Conservation (phyloP, 306 rosid species). For the Pyrus bretschneideri region DNA sequence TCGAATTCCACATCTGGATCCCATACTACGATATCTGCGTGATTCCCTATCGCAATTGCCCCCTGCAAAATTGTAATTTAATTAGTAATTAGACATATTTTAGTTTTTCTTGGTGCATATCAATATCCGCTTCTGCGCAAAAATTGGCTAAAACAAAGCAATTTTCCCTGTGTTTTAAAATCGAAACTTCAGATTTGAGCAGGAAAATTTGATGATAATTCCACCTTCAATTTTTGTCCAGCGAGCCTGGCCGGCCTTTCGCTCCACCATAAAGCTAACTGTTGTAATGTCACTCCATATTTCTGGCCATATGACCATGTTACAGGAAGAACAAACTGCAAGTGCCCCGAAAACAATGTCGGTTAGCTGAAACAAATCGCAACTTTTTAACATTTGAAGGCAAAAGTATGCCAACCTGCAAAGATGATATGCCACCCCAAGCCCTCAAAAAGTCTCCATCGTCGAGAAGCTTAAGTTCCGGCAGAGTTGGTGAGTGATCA, state of each 20-base stretch:
- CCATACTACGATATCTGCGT: constrained; percentile 89
- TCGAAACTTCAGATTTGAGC: too few species aligned
- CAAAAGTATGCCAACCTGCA: constrained; percentile 52
- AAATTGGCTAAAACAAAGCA: not conserved
- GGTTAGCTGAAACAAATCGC: constrained; percentile 3
- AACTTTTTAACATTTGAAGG: not conserved
- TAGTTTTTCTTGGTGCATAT: not conserved
- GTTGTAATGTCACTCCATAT: constrained; percentile 72
- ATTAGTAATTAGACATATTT: not conserved
- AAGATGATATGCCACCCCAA: constrained; percentile 92
- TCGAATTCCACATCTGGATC: constrained; percentile 75
- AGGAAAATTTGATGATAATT: not conserved
- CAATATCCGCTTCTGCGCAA: not conserved
- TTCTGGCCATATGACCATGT: constrained; percentile 79
- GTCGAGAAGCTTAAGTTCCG: constrained; percentile 74
- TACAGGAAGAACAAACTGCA: constrained; percentile 79
- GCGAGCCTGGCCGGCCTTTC: constrained; percentile 79
- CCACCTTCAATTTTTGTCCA: constrained; percentile 71
- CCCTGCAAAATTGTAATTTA: constrained; percentile 48
- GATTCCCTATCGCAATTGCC: constrained; percentile 60
- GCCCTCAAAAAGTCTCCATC: constrained; percentile 85
- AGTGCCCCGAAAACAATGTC: constrained; percentile 15
- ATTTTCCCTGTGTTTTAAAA: too few species aligned
- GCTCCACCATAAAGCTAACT: constrained; percentile 83
- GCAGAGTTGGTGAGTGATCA: constrained; percentile 89